Evolutionary conservation across 345 rosid species (phyloP).

Genomic region (Lenwebbia sp.): DNA sequence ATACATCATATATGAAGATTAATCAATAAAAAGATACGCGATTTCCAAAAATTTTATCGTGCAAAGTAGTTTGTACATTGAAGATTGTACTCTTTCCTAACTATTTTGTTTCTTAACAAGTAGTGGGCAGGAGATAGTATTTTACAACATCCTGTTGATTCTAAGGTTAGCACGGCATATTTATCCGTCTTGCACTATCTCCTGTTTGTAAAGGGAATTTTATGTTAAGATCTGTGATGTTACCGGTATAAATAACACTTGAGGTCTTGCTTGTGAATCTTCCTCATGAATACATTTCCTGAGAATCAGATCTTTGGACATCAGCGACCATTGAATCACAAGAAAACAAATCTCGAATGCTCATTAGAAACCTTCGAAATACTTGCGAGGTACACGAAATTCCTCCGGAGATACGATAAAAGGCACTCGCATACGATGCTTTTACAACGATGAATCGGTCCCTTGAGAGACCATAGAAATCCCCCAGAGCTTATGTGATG

Average conservation of each 20-base stretch:
- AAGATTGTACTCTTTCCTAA: neutral
- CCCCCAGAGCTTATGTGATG: neutral
- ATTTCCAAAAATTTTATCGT: neutral
- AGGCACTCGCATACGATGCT: neutral
- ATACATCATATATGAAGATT: neutral
- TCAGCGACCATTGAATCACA: neutral
- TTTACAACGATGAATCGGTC: neutral
- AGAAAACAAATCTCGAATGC: neutral
- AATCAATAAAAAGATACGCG: neutral
- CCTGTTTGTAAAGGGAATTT: neutral
- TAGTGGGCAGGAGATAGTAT: neutral
- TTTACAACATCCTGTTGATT: neutral
- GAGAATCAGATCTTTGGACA: neutral
- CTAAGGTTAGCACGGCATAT: neutral
- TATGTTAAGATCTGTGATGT: neutral
- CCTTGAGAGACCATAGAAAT: neutral
- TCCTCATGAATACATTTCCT: neutral
- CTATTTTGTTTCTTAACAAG: neutral
- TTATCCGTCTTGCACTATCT: neutral
- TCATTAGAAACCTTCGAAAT: neutral
- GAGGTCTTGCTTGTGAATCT: neutral
- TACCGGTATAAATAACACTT: neutral
- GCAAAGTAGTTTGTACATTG: neutral
- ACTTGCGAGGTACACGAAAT: neutral
- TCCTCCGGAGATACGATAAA: neutral